Evolutionary conservation across 2,329 filamentous ascomycete species (phyloP), one percentile per base, ranked within the genome.

Genomic region (Lasiodiplodia gonubiensis): DNA sequence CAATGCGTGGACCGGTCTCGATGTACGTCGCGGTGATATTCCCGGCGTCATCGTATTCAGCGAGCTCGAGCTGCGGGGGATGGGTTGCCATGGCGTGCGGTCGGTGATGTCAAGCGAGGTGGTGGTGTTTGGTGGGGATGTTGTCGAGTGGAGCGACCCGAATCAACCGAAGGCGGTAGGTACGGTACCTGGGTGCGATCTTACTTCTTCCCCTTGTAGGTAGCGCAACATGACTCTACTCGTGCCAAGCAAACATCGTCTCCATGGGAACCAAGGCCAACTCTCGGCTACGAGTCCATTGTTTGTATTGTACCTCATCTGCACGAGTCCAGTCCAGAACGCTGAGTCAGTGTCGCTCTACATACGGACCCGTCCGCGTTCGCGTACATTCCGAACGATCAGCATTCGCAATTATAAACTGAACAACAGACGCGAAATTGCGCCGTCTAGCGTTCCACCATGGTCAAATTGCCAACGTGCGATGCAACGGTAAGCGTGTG

Each of bases 41-140:
- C 27, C 84, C 84, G 23, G 84, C 81, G 67, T 86, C 84, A 72
- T 88, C 84, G 52, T 72, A 76, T 72, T 84, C 82, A 21, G 71
- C 64, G n/a, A 79, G 71, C 57, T 72, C 70, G 46, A 72, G 66
- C 46, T 67, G 59, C 27, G 46, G 59, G 11, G 46, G 23, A n/a
- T 25, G 27, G 42, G 59, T 6, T 35, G 51, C 59, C 59, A 63
- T 63, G 59, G 12, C 51, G 59, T 37, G 46, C 14, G 27, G 46
- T 30, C 23, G 59, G 21, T 30, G 52, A 46, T 21, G 42, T 49
- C 35, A 51, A 57, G 42, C 46, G 59, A 63, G 57, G 42, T 30
- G 57, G 12, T 48, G 59, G 27, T 51, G 46, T 51, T 54, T 27
- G 64, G 42, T 18, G 42, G 46, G 53, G 64, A 52, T 49, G 39